Conservation (phyloP, 306 rosid genomes). For the Cucumis cinereus region DNA sequence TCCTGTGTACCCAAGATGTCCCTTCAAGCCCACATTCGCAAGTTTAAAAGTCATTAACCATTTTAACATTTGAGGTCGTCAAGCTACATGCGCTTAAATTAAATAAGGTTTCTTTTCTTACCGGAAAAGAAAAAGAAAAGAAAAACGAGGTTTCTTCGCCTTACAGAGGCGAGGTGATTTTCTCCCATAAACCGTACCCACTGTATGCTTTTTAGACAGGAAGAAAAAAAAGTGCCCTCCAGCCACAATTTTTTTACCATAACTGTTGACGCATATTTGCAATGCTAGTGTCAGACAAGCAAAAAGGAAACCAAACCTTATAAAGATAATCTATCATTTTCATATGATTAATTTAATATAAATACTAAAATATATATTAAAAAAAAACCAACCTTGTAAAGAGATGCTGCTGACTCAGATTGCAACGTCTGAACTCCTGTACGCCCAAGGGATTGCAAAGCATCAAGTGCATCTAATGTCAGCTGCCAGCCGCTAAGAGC, state of each 20-base stretch:
- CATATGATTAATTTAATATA: constrained; percentile 3
- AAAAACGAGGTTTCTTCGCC: not conserved
- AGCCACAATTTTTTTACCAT: not conserved
- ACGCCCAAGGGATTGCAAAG: constrained; percentile 51
- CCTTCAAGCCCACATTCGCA: not conserved
- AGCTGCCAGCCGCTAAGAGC: constrained; percentile 92
- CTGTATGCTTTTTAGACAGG: not conserved
- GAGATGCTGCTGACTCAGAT: constrained; percentile 97
- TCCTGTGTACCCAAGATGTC: not conserved
- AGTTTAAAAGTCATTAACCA: no score
- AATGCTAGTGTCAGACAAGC: not conserved
- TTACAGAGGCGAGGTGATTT: not conserved
- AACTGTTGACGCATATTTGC: not conserved
- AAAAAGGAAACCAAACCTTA: no score
- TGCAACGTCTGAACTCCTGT: constrained; percentile 59
- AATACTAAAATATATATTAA: not conserved
- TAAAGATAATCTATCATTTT: not conserved
- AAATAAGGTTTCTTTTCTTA: no score
- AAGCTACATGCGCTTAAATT: no score
- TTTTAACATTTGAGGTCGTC: no score
- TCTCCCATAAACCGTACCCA: not conserved
- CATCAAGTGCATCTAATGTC: constrained; percentile 86
- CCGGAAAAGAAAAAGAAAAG: no score
- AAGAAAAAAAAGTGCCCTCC: not conserved
- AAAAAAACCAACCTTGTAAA: constrained; percentile 62